Base-by-base conservation (phyloP, 2,329 filamentous ascomycete species). In the Paracorniculantispora psalliotae region DNA sequence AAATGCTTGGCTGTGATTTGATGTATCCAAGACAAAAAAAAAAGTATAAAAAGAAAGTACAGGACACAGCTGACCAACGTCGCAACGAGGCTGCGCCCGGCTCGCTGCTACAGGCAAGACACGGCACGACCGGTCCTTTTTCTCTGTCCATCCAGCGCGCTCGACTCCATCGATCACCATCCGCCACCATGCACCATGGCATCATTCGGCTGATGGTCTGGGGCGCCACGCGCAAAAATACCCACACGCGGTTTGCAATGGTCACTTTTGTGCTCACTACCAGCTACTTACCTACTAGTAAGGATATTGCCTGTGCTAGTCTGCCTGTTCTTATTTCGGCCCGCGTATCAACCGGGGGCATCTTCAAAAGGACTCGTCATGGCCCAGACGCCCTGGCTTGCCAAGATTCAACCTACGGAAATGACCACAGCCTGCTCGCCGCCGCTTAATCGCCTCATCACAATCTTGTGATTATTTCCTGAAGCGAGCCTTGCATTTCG, bases 101-200 rank as follows among this genome's bases (percentile, higher is more conserved):
- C 48, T 50, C 19, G 30, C 48, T n/a, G 28, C 35, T 35, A 12
- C 28, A 50, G 48, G 33, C 0, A 50, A 50, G 48, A 37, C 48
- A 37, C n/a, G 30, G 48, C 33, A 37, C 46, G 46, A 48, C 46
- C n/a, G n/a, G n/a, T n/a, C 46, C 12, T 4, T 8, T 21, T 26
- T 44, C n/a, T 13, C 44, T 44, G 9, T 10, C 19, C 19, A 19
- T n/a, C 30, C 47, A 37, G 47, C 28, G 12, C 10, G 15, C 28
- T 21, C n/a, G n/a, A 48, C 43, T 28, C 53, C 53, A 56, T 35
- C 49, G 33, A 52, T 56, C 41, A 30, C 44, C 54, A 28, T 13
- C 44, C 21, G 26, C 28, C 52, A 37, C 43, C 54, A 56, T 57
- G 54, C 54, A 21, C 46, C 54, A 49, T 49, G 54, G 44, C 54